These are phyloP conservation scores for Mortierella hygrophila DNA, from an alignment of 192 early-diverging fungal species.

Conservation along the genomic window DNA sequence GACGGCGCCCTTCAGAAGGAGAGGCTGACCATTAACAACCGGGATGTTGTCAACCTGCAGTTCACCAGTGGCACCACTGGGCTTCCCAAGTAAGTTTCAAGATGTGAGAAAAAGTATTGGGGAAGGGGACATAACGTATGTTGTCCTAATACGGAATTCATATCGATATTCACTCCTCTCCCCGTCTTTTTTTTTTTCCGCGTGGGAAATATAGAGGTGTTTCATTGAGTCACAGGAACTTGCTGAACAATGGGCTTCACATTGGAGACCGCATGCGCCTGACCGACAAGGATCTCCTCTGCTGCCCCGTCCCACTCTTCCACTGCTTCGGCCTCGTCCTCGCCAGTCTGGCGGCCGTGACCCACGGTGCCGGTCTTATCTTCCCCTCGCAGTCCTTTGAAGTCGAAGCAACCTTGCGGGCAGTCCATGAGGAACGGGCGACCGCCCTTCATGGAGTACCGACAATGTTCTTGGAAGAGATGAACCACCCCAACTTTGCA, in stretches of 20 bases:
- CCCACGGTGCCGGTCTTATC: constrained; percentile 57
- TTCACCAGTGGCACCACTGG: constrained; percentile 70
- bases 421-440: constrained; percentile 54
- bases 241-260: constrained; percentile 61
- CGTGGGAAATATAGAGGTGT: constrained; percentile 28
- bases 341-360: constrained; percentile 58
- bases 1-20: constrained; percentile 23
- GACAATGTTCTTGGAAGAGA: constrained; percentile 49
- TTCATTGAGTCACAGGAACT: constrained; percentile 61
- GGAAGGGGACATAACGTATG: not conserved
- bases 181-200: not conserved
- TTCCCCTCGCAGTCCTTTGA: constrained; percentile 59
- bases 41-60: constrained; percentile 64
- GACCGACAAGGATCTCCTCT: constrained; percentile 58
- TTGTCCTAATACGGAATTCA: constrained; percentile 10
- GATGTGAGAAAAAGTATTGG: not conserved
- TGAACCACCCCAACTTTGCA: constrained; percentile 60
- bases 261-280: constrained; percentile 56
- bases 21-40: constrained; percentile 11
- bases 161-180: constrained; percentile 9
- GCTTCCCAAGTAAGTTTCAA: constrained; percentile 51
- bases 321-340: constrained; percentile 69
- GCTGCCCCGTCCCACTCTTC: constrained; percentile 64
- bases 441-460: constrained; percentile 62
- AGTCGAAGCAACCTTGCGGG: constrained; percentile 54